phyloP scores from a whole-genome alignment of 768 basidiomycete species.

The Phlegmacium glaucopus region DNA sequence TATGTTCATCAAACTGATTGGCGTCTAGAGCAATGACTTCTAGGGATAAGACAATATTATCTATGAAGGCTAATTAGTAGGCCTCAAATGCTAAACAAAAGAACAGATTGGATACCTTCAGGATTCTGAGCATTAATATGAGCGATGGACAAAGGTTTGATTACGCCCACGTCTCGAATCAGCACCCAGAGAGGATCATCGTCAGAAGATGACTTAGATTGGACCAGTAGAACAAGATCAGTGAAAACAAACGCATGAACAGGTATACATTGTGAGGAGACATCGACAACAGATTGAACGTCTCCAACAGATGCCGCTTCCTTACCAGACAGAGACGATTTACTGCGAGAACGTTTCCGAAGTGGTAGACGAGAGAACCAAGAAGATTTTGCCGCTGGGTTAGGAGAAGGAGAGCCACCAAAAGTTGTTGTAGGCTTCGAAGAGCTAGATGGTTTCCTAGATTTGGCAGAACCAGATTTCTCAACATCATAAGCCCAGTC shows the following conservation, averaged over 20 bases:
- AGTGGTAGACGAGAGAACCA: slow-evolving; percentile 26
- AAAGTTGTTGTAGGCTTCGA: neutral
- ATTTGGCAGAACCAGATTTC: neutral
- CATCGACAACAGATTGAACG: neutral
- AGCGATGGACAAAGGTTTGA: slow-evolving; percentile 42
- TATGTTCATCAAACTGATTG: slow-evolving; percentile 11
- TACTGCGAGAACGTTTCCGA: slow-evolving; percentile 16
- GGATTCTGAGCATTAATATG: slow-evolving; percentile 16
- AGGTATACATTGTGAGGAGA: slow-evolving; percentile 13
- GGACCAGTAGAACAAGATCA: slow-evolving; percentile 64
- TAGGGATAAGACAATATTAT: slow-evolving; percentile 13
- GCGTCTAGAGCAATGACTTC: slow-evolving; percentile 14
- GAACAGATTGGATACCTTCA: slow-evolving; percentile 11
- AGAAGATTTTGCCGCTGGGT: slow-evolving; percentile 12
- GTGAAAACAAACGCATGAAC: slow-evolving; percentile 54
- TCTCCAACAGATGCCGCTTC: neutral
- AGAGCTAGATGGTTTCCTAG: slow-evolving; percentile 10
- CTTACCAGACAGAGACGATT: slow-evolving; percentile 10
- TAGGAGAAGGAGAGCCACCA: slow-evolving; percentile 11
- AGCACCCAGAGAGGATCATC: slow-evolving; percentile 21
- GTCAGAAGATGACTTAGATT: slow-evolving; percentile 20
- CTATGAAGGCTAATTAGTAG: slow-evolving; percentile 7
- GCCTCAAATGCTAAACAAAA: neutral
- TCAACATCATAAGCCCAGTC: neutral
- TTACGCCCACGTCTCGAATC: slow-evolving; percentile 36